Conservation (phyloP, 2,329 filamentous ascomycete genomes). For the Arthrobotrys megalospora region DNA sequence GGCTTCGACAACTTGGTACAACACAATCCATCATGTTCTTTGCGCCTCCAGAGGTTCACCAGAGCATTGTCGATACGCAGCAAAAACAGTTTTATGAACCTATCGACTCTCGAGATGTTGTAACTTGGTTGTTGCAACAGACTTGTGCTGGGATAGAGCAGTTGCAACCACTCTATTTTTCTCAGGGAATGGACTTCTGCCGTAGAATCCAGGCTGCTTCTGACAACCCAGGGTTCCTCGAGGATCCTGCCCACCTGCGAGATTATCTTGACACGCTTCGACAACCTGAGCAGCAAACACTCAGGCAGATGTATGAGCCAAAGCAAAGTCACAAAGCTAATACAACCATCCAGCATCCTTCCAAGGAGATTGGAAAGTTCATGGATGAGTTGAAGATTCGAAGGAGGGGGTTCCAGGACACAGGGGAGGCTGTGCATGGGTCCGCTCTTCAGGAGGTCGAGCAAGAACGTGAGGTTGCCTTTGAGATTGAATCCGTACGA, state of each 20-base stretch:
- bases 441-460: conserved; percentile 75
- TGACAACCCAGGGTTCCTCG: conserved; percentile 69
- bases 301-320: conserved; percentile 74
- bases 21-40: conserved; percentile 76
- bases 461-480: conserved; percentile 74
- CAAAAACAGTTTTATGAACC: conserved; percentile 14
- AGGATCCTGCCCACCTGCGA: conserved; percentile 65
- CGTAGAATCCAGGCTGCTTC: conserved; percentile 71
- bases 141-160: conserved; percentile 76
- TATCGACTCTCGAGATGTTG: conserved; percentile 71
- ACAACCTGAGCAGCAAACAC: conserved; percentile 73
- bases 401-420: conserved; percentile 68
- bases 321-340: conserved; percentile 62
- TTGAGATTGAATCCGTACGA: conserved; percentile 74
- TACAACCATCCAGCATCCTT: conserved; percentile 62
- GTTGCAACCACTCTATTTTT: conserved; percentile 73
- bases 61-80: conserved; percentile 69
- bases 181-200: conserved; percentile 76
- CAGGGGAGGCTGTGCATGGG: conserved; percentile 69
- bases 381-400: conserved; percentile 67
- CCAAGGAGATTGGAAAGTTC: conserved; percentile 65
- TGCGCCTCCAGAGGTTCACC: conserved; percentile 72
- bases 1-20: conserved; percentile 78
- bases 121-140: conserved; percentile 76
- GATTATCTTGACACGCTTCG: conserved; percentile 70